A percentile compares a stretch with the other conserved stretches of the same genome.
These are phyloP conservation scores for Boletus reticuloceps DNA, from an alignment of 768 basidiomycete genomes.

Conservation along the genomic window DNA sequence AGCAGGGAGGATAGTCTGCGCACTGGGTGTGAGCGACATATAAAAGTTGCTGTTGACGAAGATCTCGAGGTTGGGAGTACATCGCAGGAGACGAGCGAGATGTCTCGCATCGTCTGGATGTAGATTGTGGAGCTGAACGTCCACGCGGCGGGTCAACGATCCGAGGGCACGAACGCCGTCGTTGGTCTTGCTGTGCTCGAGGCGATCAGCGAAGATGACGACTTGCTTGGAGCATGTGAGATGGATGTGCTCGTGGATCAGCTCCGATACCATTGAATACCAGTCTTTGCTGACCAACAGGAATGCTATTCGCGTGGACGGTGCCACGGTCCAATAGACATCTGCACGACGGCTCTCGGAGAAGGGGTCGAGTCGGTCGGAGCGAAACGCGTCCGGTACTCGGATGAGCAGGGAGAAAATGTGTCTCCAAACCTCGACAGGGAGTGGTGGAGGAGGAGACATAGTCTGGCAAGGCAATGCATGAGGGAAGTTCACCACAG, in stretches of 20 bases:
- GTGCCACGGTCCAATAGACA: slow-evolving; percentile 29
- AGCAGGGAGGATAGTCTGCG: slow-evolving; percentile 20
- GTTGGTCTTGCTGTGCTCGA: slow-evolving; percentile 29
- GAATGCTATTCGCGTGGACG: slow-evolving; percentile 29
- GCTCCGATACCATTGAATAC: slow-evolving; percentile 35
- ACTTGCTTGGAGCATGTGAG: slow-evolving; percentile 38
- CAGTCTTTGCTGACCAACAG: slow-evolving; percentile 39
- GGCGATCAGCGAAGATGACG: slow-evolving; percentile 29
- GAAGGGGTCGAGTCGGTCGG: slow-evolving; percentile 42
- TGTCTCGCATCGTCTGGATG: slow-evolving; percentile 17
- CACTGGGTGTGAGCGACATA: slow-evolving; percentile 20
- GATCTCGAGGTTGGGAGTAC: slow-evolving; percentile 44
- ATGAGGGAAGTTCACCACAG: slow-evolving; percentile 1
- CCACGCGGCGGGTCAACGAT: slow-evolving; percentile 40
- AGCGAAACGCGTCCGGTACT: slow-evolving; percentile 30
- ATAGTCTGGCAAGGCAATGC: slow-evolving; percentile 9
- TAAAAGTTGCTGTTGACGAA: slow-evolving; percentile 40
- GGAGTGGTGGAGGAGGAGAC: slow-evolving; percentile 23
- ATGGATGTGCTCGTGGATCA: slow-evolving; percentile 40
- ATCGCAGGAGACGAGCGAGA: slow-evolving; percentile 37
- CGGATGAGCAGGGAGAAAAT: slow-evolving; percentile 36
- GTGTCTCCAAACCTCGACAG: slow-evolving; percentile 41
- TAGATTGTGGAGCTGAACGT: slow-evolving; percentile 37
- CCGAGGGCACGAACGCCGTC: slow-evolving; percentile 33
- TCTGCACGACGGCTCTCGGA: slow-evolving; percentile 30